Base-by-base conservation (phyloP, 2,329 filamentous ascomycete species). In the Fusarium anthophilum region DNA sequence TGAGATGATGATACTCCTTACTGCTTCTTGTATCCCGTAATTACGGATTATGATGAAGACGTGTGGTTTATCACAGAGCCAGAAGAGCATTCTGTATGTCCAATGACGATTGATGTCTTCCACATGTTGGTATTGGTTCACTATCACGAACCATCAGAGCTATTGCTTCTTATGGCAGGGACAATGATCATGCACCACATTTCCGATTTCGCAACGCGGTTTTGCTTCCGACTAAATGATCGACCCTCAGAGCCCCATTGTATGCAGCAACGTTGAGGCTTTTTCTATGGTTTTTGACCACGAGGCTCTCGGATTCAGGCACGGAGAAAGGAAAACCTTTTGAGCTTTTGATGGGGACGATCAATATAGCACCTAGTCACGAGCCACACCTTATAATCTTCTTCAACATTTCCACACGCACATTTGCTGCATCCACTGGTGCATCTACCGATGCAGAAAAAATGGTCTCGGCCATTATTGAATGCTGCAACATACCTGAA, bases 241-340 rank as follows among this genome's bases (percentile, higher is more conserved):
- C 56, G 43, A 56, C 56, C 38, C 35, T 64, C 54, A 44, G 24
- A 50, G 53, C 47, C 50, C 60, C 67, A 55, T 41, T 50, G 26
- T 62, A 74, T 74, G 71, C 67, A 72, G 55, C 68, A 44, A 72
- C 63, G 71, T 74, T 74, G 67, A 72, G 62, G 57, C 50, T 48
- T 71, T 64, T 65, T 44, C 54, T 20, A 45, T 59, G 28, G 13
- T 35, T 22, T 37, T 65, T 54, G n/a, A 35, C 58, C n/a, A 45
- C 43, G 44, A 53, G 28, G 41, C 48, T 56, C 30, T 69, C 39
- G 35, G 22, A 64, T 65, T 37, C 66, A 54, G 66, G 60, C 32
- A 66, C 47, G 32, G 41, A 24, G 28, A 24, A 38, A 24, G 26
- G 32, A 47, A 41, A 63, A 55, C 17, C 24, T 65, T 54, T 43